Evolutionary conservation across 352 stramenopile species (phyloP), one percentile per base, ranked within the genome.

Genomic region (Globisporangium canariense): DNA sequence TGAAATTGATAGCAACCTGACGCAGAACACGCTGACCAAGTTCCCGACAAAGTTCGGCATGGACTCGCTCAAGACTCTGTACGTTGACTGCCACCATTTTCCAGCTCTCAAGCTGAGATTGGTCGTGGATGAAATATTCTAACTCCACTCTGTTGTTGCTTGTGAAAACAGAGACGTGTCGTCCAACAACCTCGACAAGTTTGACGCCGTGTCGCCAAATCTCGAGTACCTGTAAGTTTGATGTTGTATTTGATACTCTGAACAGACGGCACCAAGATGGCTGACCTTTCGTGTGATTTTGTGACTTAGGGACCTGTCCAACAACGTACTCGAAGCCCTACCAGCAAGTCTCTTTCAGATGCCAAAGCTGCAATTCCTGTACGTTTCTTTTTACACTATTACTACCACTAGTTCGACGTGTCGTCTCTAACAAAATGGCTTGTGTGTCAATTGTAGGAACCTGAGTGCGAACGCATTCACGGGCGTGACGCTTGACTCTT

Each of bases 181-280:
- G 34, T 62, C 53, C 38, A 67, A 67, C 62, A 67, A 57, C 38
- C 36, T 67, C 20, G 55, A 50, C 16, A 61, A 54, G 41, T 67
- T 67, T 16, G 47, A 62, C 25, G 62, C 54, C 22, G 22, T 52
- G 8, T 49, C 36, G 1, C 62, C 43, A 16, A 62, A 62, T 38
- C 47, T 67, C 14, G 47, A 56, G 40, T 67, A 67, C 16, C 22
- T 67, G 62, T 67, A 43, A 9, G 62, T 63, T 32, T 18, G 20
- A 47, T 50, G 40, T 18, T 46, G 40, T 46, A 28, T 28, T 28
- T 28, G 40, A n/a, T 18, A 22, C n/a, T 49, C 10, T 6, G 9
- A 22, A 7, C 9, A 16, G 7, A 41, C 9, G 36, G 4, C 36
- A 18, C 40, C 40, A n/a, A 46, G 40, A 25, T 49, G 36, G 4